Percentiles rank a stretch among this genome's conserved stretches.
Conservation (phyloP, 2,329 filamentous ascomycete species). For the Fusarium illudens region DNA sequence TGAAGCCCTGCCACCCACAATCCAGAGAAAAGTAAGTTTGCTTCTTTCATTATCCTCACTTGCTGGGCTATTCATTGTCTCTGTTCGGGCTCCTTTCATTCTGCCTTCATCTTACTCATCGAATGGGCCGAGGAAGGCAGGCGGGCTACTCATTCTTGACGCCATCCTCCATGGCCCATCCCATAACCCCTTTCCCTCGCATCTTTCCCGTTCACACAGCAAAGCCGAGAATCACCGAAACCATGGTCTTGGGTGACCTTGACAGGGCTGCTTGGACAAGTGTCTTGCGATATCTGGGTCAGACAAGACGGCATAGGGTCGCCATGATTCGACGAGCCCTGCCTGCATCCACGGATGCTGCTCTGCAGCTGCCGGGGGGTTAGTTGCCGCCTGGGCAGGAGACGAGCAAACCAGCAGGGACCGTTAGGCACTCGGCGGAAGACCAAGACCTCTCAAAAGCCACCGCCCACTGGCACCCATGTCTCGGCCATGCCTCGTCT, state of each 20-base stretch:
- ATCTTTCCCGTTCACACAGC: neutral
- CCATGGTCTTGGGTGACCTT: neutral
- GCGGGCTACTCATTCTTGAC: slow-evolving; percentile 3
- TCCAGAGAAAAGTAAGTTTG: slow-evolving; percentile 65
- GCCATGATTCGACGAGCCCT: slow-evolving; percentile 30
- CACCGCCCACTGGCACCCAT: slow-evolving; percentile 31
- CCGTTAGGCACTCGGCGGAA: slow-evolving; percentile 14
- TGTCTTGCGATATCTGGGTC: slow-evolving; percentile 30
- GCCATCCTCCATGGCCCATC: slow-evolving; percentile 6
- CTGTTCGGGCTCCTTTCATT: slow-evolving; percentile 6
- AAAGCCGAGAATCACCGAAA: neutral
- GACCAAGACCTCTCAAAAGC: slow-evolving; percentile 28
- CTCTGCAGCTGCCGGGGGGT: slow-evolving; percentile 35
- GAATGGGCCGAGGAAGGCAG: slow-evolving; percentile 6
- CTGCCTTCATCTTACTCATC: neutral
- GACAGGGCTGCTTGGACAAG: slow-evolving; percentile 21
- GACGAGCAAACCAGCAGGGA: slow-evolving; percentile 29
- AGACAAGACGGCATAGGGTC: slow-evolving; percentile 12
- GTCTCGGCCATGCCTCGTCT: slow-evolving; percentile 31
- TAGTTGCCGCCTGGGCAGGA: slow-evolving; percentile 38
- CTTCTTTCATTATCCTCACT: slow-evolving; percentile 19
- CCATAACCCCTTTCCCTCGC: neutral
- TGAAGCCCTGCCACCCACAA: slow-evolving; percentile 61
- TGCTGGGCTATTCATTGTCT: slow-evolving; percentile 5
- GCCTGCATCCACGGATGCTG: slow-evolving; percentile 22